Conservation (phyloP, 2,329 filamentous ascomycete genomes). For the Venturia effusa region DNA sequence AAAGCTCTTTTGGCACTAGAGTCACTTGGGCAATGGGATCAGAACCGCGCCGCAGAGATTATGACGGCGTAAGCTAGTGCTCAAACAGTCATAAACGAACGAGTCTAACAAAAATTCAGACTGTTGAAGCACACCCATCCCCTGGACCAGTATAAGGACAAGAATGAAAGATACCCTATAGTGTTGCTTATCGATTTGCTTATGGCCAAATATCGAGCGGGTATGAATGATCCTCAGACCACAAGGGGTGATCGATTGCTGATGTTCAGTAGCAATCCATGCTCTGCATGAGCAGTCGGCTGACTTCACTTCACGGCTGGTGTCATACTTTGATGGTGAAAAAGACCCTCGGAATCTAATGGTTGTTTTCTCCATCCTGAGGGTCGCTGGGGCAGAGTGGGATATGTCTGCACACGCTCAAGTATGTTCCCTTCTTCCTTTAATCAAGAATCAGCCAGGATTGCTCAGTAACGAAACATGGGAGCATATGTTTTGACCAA, state of each 20-base stretch:
- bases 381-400: slow-evolving; percentile 59
- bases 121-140: slow-evolving; percentile 43
- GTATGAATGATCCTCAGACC: slow-evolving; percentile 22
- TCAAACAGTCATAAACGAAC: background rate
- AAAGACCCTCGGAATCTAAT: slow-evolving; percentile 61
- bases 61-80: slow-evolving; percentile 36
- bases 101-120: slow-evolving; percentile 16
- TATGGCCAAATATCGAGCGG: slow-evolving; percentile 49
- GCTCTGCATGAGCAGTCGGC: slow-evolving; percentile 40
- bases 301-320: slow-evolving; percentile 49
- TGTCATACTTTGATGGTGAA: slow-evolving; percentile 55
- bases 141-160: slow-evolving; percentile 50
- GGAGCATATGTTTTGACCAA: slow-evolving; percentile 15
- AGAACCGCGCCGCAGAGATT: slow-evolving; percentile 42
- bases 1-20: slow-evolving; percentile 49
- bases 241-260: background rate
- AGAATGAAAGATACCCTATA: slow-evolving; percentile 49
- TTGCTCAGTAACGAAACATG: background rate
- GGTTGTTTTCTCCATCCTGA: slow-evolving; percentile 57
- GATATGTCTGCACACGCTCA: slow-evolving; percentile 49
- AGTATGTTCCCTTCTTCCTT: slow-evolving; percentile 24
- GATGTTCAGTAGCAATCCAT: slow-evolving; percentile 34
- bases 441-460: background rate
- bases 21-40: slow-evolving; percentile 48
- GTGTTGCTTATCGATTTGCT: slow-evolving; percentile 50